phyloP scores from a whole-genome alignment of 441 rosid genomes.

The Brassica balearica region DNA sequence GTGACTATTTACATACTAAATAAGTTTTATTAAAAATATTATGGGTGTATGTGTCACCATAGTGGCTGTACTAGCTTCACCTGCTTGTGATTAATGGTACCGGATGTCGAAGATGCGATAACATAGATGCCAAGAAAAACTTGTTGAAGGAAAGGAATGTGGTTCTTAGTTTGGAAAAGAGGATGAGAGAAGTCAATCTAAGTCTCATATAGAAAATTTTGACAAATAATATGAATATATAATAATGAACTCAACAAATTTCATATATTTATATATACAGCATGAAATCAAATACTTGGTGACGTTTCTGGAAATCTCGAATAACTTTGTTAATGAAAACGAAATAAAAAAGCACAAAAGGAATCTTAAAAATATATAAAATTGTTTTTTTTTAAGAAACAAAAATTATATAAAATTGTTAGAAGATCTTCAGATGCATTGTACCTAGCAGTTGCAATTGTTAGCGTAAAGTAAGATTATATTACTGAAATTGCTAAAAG shows the following conservation, averaged over 20 bases:
- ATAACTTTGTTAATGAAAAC: not conserved
- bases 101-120: no score
- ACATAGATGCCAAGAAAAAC: no score
- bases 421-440: slow-evolving; percentile 22
- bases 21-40: no score
- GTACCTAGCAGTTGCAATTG: slow-evolving; percentile 27
- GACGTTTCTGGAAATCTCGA: slow-evolving; percentile 7
- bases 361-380: not conserved
- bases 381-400: not conserved
- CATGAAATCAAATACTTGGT: slow-evolving; percentile 11
- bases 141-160: no score
- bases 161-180: no score
- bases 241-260: not conserved
- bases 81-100: no score
- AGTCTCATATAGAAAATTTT: no score
- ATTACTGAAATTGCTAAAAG: not conserved
- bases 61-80: no score
- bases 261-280: not conserved
- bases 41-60: no score
- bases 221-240: not conserved
- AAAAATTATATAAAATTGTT: not conserved
- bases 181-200: no score
- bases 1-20: no score
- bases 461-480: slow-evolving; percentile 34
- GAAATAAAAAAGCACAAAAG: not conserved